These are phyloP conservation scores for Fusarium sp. DNA, from an alignment of 2,329 filamentous ascomycete species.

Conservation along the genomic window DNA sequence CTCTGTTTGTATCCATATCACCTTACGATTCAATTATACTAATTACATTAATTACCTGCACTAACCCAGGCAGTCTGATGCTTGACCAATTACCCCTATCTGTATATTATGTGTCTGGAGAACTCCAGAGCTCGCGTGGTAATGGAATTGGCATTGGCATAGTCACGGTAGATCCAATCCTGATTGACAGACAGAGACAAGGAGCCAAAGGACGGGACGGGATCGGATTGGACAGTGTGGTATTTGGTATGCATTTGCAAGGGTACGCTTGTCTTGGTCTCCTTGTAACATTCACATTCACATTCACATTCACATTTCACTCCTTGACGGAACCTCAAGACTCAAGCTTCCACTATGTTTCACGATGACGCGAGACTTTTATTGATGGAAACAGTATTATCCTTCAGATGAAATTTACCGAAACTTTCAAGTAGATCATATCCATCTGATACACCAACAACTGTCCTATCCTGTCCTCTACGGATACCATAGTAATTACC, in stretches of 20 bases:
- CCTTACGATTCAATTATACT: not conserved
- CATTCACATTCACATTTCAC: not conserved
- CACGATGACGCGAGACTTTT: not conserved
- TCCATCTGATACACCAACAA: not conserved
- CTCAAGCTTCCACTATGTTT: not conserved
- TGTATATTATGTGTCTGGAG: not conserved
- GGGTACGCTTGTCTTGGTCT: slow-evolving; percentile 10
- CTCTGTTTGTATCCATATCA: not conserved
- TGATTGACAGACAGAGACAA: slow-evolving; percentile 5
- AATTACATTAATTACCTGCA: not conserved
- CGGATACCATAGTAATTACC: not conserved
- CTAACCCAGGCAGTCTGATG: not conserved
- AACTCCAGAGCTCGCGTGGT: slow-evolving; percentile 22
- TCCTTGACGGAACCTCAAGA: not conserved
- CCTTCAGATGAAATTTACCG: not conserved
- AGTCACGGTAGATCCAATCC: slow-evolving; percentile 30
- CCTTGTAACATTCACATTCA: slow-evolving; percentile 2
- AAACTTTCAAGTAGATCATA: not conserved
- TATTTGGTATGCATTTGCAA: not conserved
- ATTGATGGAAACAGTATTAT: slow-evolving; percentile 17
- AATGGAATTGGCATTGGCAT: slow-evolving; percentile 14
- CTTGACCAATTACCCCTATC: slow-evolving; percentile 19
- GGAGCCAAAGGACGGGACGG: slow-evolving; percentile 10
- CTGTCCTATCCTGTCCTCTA: not conserved
- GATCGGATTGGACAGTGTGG: slow-evolving; percentile 18